Base-by-base conservation (phyloP, 2,329 filamentous ascomycete species). In the Talaromyces sp. region DNA sequence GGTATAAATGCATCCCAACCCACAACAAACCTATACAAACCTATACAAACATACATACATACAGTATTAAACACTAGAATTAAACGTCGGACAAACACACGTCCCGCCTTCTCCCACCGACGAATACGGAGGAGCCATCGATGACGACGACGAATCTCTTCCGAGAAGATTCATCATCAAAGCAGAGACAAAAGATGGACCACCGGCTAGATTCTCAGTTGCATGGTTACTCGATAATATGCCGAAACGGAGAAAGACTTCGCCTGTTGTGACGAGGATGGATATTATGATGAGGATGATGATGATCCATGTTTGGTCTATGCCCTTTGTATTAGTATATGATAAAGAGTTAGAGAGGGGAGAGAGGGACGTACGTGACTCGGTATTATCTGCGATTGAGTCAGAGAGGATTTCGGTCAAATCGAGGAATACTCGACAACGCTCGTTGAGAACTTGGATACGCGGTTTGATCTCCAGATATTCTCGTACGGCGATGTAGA, bases 381-480 rank as follows among this genome's bases (percentile, higher is more conserved):
- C 97, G 73, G 96, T 97, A 64, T 89, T 88, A 71, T 97, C 91
- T 21, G 90, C 90, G 56, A 97, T 92, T 1, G 86, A 90, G 74
- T 99, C 93, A 13, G 89, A 91, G 1, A 99, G 79, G 22, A 99
- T 97, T 75, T 97, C 92, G 46, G 94, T 92, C 9, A 99, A 84
- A 73, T 99, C 94, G 17, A 99, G 83, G 76, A 99, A 99, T 53
- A 99, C 94, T 41, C 89, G 87, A 72, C 94, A 99, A 55, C 94
- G 88, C 76, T 97, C 94, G 74, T 99, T 99, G 63, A 99, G 87
- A 22, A 97, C 92, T 73, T 95, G 91, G 71, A 96, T 96, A 56
- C 94, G 90, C 7, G 89, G 91, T 69, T 96, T 93, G 72, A 99
- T 97, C 70, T 99, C 94, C 61, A 99, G 87, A 70, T 99, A 99